Percentiles rank a stretch among this genome's conserved stretches.
Evolutionary conservation across 495 filamentous ascomycete species (phyloP).

Genomic region (Tuber calosporum): DNA sequence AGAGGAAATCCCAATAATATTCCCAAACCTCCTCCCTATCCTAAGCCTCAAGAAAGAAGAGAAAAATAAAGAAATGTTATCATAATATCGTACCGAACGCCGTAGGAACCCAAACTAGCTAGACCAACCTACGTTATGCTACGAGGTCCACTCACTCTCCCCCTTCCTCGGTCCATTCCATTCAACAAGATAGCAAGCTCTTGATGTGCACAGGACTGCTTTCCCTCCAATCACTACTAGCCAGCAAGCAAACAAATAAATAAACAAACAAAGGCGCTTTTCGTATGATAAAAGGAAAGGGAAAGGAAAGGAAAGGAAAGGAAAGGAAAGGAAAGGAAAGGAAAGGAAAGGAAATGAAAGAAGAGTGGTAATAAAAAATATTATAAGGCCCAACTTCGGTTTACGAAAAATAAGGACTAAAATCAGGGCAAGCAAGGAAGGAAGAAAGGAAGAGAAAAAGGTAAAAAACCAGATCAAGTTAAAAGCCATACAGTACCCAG

Average conservation of each 20-base stretch:
- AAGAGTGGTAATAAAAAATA: background rate
- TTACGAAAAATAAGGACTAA: constrained; percentile 2
- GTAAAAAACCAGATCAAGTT: constrained; percentile 1
- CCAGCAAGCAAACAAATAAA: background rate
- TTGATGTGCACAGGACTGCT: background rate
- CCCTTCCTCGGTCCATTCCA: background rate
- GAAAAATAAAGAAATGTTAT: background rate
- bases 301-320: too few relatives aligned
- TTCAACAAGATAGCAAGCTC: background rate
- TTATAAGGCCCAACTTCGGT: background rate
- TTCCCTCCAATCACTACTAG: background rate
- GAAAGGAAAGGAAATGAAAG: too few relatives aligned
- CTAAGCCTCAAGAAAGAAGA: background rate
- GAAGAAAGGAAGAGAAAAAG: background rate
- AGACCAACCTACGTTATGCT: background rate
- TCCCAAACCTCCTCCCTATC: background rate
- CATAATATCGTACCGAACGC: background rate
- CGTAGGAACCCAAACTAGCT: background rate
- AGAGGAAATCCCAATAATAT: constrained; percentile 6
- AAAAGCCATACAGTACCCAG: background rate
- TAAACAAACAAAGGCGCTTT: background rate
- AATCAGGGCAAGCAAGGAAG: background rate
- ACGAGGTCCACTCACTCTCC: background rate
- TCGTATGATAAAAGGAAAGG: background rate
- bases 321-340: background rate